Percentiles rank a stretch among this genome's conserved stretches.
Conservation (phyloP, 2,329 filamentous ascomycete genomes). For the Graphium sp. region DNA sequence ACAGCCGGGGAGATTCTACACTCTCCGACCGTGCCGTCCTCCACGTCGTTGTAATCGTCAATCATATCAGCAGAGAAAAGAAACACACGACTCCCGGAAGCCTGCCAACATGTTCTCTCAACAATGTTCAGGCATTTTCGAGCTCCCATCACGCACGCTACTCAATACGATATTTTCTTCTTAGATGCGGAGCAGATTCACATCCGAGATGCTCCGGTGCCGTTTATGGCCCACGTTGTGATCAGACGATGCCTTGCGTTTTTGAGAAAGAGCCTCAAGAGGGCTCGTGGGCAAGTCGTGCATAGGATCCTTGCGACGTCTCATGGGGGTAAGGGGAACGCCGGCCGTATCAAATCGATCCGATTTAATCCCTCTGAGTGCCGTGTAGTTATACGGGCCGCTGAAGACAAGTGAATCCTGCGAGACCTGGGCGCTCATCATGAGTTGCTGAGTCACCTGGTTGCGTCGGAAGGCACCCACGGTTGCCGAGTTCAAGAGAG, state of each 20-base stretch:
- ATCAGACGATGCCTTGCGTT: constrained; percentile 36
- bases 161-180: too few species aligned
- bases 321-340: constrained; percentile 50
- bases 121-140: too few species aligned
- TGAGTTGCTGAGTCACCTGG: constrained; percentile 44
- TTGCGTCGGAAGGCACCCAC: constrained; percentile 66
- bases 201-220: constrained; percentile 41
- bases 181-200: constrained; percentile 21
- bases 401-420: constrained; percentile 46
- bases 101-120: too few species aligned
- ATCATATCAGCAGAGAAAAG: too few species aligned
- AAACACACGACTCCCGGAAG: too few species aligned
- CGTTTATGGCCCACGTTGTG: constrained; percentile 29
- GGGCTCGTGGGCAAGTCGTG: constrained; percentile 30
- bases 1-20: too few species aligned
- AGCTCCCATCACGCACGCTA: too few species aligned
- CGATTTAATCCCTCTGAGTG: constrained; percentile 44
- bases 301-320: constrained; percentile 35
- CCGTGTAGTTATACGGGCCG: constrained; percentile 40
- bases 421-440: constrained; percentile 42
- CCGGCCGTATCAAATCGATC: constrained; percentile 48
- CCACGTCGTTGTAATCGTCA: too few species aligned
- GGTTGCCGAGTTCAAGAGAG: constrained; percentile 48
- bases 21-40: too few species aligned
- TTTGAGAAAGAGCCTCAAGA: constrained; percentile 28